Evolutionary conservation across 140 eudicot genomes (phyloP).

Genomic region (Ambrosia hybrid): DNA sequence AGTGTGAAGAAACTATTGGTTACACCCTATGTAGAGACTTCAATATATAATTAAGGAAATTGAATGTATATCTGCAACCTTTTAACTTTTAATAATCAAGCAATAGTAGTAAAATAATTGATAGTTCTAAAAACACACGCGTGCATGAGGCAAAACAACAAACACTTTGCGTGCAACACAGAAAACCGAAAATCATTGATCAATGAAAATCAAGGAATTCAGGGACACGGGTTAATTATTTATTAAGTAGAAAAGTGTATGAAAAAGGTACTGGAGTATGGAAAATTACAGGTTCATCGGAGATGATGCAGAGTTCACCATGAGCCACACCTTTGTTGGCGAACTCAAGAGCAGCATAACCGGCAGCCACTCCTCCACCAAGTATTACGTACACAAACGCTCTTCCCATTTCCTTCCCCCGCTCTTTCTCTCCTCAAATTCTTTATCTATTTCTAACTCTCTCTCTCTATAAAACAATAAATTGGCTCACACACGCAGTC

Average conservation of each 20-base stretch:
- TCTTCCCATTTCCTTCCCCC: conserved; percentile 58
- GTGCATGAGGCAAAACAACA: conserved; percentile 24
- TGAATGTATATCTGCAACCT: no score
- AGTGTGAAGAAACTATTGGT: no score
- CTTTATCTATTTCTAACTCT: conserved; percentile 18
- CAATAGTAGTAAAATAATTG: conserved; percentile 1
- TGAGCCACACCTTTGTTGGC: conserved; percentile 65
- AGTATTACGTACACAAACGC: conserved; percentile 85
- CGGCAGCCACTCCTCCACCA: conserved; percentile 98
- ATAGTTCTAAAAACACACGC: conserved; percentile 20
- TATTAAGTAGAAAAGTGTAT: no score
- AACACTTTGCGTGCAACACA: conserved; percentile 36
- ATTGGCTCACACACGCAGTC: neutral
- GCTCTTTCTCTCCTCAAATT: conserved; percentile 23
- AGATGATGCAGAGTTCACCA: conserved; percentile 96
- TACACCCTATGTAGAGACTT: no score
- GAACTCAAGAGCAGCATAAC: conserved; percentile 98
- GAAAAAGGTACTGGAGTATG: no score
- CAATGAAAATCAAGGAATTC: no score
- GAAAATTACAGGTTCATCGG: conserved; percentile 75
- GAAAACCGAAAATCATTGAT: no score
- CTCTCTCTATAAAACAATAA: conserved; percentile 13
- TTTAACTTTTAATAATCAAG: no score
- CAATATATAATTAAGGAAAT: no score
- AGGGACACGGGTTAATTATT: no score